Evolutionary conservation across 176 grass and related monocot species (phyloP).

Genomic region (Carex myosuroides): DNA sequence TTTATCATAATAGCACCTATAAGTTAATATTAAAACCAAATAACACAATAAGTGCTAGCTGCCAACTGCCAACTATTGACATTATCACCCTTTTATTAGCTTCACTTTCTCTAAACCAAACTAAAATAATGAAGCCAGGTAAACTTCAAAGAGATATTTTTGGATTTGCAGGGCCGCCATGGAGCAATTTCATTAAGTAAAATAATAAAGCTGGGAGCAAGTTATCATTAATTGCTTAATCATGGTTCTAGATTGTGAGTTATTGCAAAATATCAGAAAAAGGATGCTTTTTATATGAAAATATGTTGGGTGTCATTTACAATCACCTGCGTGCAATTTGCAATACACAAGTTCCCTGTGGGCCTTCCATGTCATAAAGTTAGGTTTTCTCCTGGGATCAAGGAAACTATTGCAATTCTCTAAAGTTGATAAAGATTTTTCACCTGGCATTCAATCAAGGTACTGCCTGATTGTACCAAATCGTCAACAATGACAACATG

Average conservation of each 20-base stretch:
- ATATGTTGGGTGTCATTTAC: not conserved
- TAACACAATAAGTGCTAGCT: not conserved
- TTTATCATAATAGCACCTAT: not conserved
- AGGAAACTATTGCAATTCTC: not conserved
- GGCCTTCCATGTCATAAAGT: not conserved
- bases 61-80: not conserved
- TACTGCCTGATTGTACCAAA: conserved; percentile 91
- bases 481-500: conserved; percentile 97
- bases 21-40: not conserved
- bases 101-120: not conserved
- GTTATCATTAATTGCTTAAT: not conserved
- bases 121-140: not conserved
- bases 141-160: not conserved
- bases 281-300: not conserved
- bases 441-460: conserved; percentile 97
- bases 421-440: not conserved
- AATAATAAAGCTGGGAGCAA: not conserved
- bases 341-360: not conserved
- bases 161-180: not conserved
- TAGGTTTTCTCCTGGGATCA: not conserved
- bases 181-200: not conserved
- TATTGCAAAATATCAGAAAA: not conserved
- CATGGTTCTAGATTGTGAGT: not conserved
- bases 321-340: not conserved
- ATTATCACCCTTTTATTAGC: not conserved